Conservation (phyloP, 495 filamentous ascomycete genomes). For the Aspergillus taichungensis region DNA sequence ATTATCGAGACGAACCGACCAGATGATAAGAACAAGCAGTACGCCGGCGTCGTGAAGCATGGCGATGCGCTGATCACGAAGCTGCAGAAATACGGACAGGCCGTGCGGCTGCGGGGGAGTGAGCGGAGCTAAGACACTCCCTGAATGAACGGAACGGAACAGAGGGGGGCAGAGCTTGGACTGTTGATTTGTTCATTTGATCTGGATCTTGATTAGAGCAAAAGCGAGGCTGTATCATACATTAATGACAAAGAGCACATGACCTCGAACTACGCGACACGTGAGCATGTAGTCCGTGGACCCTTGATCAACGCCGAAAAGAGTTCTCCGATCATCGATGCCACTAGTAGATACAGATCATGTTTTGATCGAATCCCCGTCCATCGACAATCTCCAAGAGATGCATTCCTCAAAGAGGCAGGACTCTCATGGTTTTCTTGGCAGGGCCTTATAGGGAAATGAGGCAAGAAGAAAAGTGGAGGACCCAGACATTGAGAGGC, state of each 20-base stretch:
- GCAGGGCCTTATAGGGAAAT: too few relatives aligned
- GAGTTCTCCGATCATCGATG: neutral
- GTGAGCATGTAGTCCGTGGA: neutral
- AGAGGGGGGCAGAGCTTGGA: neutral
- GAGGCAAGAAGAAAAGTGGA: too few relatives aligned
- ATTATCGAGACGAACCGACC: slow-evolving; percentile 97
- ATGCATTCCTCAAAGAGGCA: too few relatives aligned
- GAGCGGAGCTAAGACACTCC: slow-evolving; percentile 54
- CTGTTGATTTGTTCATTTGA: slow-evolving; percentile 1
- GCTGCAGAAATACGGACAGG: slow-evolving; percentile 96
- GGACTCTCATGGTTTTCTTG: too few relatives aligned
- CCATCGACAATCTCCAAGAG: too few relatives aligned
- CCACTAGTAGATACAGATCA: neutral
- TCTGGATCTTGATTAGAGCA: slow-evolving; percentile 8
- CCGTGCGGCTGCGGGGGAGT: slow-evolving; percentile 86
- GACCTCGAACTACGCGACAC: slow-evolving; percentile 4
- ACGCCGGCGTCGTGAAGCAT: slow-evolving; percentile 92
- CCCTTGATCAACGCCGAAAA: too few relatives aligned
- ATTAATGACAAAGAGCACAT: slow-evolving; percentile 14
- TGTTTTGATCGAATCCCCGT: too few relatives aligned
- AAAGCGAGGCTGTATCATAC: slow-evolving; percentile 21
- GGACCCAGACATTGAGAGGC: too few relatives aligned
- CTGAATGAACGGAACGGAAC: slow-evolving; percentile 3
- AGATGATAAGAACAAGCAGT: slow-evolving; percentile 98
- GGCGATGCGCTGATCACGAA: slow-evolving; percentile 97